Evolutionary conservation across 1,284 basidiomycete species (phyloP).

Genomic region (Cutaneotrichosporon sp.): DNA sequence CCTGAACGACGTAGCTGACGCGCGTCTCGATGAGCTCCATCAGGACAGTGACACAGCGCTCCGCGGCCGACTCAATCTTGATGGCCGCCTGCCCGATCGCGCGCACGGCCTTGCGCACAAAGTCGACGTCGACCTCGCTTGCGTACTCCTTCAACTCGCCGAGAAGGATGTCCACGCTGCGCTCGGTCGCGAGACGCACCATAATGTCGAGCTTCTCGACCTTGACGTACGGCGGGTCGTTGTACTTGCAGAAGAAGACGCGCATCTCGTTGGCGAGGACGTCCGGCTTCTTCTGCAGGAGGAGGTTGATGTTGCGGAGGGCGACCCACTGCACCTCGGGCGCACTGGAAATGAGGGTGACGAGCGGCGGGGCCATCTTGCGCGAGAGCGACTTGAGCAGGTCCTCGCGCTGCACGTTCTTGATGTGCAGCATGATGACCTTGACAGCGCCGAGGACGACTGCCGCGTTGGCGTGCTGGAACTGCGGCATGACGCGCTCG

Average conservation of each 20-base stretch:
- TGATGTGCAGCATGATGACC: conserved; percentile 97
- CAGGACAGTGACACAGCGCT: conserved; percentile 84
- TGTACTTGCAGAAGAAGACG: conserved; percentile 99
- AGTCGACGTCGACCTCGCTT: conserved; percentile 96
- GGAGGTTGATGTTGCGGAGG: conserved; percentile 91
- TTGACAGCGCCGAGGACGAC: conserved; percentile 95
- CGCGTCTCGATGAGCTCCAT: conserved; percentile 89
- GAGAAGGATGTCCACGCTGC: conserved; percentile 87
- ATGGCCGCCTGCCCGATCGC: conserved; percentile 96
- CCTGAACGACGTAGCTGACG: conserved; percentile 96
- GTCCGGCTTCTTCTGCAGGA: conserved; percentile 89
- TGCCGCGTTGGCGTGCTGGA: conserved; percentile 94
- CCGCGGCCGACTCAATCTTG: conserved; percentile 89
- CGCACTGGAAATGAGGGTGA: conserved; percentile 90
- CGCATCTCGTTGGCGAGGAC: conserved; percentile 97
- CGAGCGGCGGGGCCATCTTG: conserved; percentile 98
- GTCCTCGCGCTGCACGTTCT: conserved; percentile 77
- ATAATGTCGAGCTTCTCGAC: conserved; percentile 98
- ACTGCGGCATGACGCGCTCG: conserved; percentile 96
- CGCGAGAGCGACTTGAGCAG: conserved; percentile 82
- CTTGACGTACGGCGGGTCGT: conserved; percentile 98
- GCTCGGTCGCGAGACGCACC: conserved; percentile 87
- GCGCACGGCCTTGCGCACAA: conserved; percentile 94
- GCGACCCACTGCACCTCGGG: conserved; percentile 99
- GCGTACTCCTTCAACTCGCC: conserved; percentile 98